Conservation (phyloP, 192 early-diverging fungal genomes). For the Coemansia sp. region DNA sequence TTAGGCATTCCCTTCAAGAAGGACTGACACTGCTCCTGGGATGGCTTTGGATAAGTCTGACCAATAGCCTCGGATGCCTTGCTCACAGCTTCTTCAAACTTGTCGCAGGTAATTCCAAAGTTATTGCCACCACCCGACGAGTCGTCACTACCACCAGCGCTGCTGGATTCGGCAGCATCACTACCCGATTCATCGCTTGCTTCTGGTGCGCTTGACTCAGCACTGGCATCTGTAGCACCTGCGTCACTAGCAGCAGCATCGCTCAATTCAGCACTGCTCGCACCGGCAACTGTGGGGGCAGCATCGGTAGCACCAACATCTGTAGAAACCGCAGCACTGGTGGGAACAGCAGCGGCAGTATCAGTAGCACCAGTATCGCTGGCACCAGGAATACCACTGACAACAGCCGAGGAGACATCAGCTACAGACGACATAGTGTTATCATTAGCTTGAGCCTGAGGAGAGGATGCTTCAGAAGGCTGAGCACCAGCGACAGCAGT, state of each 20-base stretch:
- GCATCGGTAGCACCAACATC: slow-evolving; percentile 1
- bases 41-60: slow-evolving; percentile 34
- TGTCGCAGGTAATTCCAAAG: slow-evolving; percentile 42
- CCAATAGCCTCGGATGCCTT: slow-evolving; percentile 36
- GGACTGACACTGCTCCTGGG: slow-evolving; percentile 31
- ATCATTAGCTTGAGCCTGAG: slow-evolving; percentile 1
- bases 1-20: slow-evolving; percentile 43
- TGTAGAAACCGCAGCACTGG: not conserved
- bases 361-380: slow-evolving; percentile 1
- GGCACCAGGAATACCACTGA: not conserved
- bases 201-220: not conserved
- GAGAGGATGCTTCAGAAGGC: not conserved
- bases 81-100: slow-evolving; percentile 46
- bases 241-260: not conserved
- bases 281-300: not conserved
- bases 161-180: slow-evolving; percentile 5
- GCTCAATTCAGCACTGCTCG: not conserved
- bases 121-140: slow-evolving; percentile 12
- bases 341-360: not conserved
- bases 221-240: not conserved
- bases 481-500: slow-evolving; percentile 3
- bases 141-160: slow-evolving; percentile 8
- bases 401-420: slow-evolving; percentile 2
- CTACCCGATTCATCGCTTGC: too few relatives aligned
- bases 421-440: slow-evolving; percentile 12